phyloP scores from a whole-genome alignment of 129 eudicot genomes.

The Lactuca sativa region DNA sequence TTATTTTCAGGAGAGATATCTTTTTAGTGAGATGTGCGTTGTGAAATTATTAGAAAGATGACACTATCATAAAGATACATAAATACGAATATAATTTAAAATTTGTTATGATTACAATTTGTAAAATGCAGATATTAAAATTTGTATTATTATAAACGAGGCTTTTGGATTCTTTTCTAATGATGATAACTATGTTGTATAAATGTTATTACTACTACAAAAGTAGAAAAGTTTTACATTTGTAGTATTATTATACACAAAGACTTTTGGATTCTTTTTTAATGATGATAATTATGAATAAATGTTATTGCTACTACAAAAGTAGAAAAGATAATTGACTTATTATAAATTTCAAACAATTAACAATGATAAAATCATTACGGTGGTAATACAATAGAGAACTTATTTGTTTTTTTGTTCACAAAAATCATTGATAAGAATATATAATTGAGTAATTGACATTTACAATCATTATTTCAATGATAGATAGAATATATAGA shows the following conservation, averaged over 20 bases:
- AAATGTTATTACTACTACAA: too few species aligned
- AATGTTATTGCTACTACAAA: too few species aligned
- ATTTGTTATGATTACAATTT: background rate
- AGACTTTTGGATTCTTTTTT: background rate
- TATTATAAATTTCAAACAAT: too few species aligned
- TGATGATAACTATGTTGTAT: too few species aligned
- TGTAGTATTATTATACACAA: too few species aligned
- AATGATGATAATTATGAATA: too few species aligned
- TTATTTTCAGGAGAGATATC: constrained; percentile 21
- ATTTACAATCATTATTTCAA: constrained; percentile 23
- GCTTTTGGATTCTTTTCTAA: background rate
- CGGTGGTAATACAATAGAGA: background rate
- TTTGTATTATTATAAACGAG: too few species aligned
- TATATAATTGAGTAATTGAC: constrained; percentile 7
- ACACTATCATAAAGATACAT: background rate
- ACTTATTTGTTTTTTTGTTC: constrained; percentile 6
- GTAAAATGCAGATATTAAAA: too few species aligned
- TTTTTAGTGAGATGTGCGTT: background rate
- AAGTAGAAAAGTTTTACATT: background rate
- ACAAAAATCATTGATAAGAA: constrained; percentile 10
- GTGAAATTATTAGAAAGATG: constrained; percentile 16
- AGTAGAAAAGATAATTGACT: too few species aligned
- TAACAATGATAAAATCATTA: too few species aligned
- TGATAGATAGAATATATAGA: constrained; percentile 1
- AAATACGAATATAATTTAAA: too few species aligned